phyloP scores from a whole-genome alignment of 164 flowering plant species.

The Annona squamosa region DNA sequence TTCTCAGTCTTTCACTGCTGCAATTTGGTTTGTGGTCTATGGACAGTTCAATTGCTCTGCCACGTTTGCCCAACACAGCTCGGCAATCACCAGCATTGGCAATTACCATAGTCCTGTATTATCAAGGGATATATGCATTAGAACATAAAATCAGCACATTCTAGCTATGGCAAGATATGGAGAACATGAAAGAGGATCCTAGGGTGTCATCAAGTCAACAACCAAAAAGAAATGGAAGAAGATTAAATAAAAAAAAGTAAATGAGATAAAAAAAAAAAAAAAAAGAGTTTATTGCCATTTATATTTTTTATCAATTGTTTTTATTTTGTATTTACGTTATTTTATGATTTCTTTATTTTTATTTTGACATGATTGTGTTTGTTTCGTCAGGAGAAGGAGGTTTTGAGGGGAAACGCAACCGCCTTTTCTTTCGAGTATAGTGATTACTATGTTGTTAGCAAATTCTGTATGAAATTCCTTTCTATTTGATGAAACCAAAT shows the following conservation, averaged over 20 bases:
- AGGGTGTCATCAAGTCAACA: neutral
- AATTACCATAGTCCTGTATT: constrained; percentile 57
- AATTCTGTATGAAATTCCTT: neutral
- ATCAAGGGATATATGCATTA: neutral
- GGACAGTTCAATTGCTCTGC: constrained; percentile 84
- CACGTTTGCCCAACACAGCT: constrained; percentile 87
- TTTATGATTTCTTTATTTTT: too few species aligned
- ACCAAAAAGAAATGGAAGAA: neutral
- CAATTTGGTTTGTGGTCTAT: constrained; percentile 88
- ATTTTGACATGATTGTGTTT: too few species aligned
- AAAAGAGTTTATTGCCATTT: too few species aligned
- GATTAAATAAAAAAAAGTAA: neutral
- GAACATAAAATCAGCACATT: neutral
- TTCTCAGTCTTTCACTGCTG: constrained; percentile 62
- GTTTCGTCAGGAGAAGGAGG: too few species aligned
- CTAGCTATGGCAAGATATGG: neutral
- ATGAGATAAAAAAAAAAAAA: too few species aligned
- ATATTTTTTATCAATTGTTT: too few species aligned
- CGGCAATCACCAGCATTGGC: constrained; percentile 98
- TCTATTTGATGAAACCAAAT: neutral
- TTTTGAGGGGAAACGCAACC: too few species aligned
- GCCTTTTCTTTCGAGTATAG: too few species aligned
- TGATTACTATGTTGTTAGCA: neutral
- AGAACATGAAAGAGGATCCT: too few species aligned
- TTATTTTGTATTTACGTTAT: too few species aligned